Base-by-base conservation (phyloP, 768 basidiomycete genomes). In the Pisolithus sp. region DNA sequence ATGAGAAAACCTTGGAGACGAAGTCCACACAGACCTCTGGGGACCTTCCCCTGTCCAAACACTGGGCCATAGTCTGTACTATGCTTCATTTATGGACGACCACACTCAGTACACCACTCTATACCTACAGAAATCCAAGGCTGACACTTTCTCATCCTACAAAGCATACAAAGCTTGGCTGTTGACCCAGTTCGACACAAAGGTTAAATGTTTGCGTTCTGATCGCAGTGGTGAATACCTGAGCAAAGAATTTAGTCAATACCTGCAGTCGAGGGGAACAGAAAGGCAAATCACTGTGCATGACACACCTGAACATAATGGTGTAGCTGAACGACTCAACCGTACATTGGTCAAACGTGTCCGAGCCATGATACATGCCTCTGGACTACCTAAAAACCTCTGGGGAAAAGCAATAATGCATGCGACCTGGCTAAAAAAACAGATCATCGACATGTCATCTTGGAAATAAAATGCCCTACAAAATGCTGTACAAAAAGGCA, bases 281-380 rank as follows among this genome's bases (percentile, higher is more conserved):
- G 41, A 66, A 0, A 63, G 66, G 7, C 68, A 71, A 46, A 57
- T 70, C 1, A 77, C 73, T 2, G 60, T 70, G 0, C 72, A 73
- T 17, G 64, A 79, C 51, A 73, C 71, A 0, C 76, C 71, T 0
- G 59, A 72, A 47, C 66, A 77, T 37, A 78, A 78, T 50, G 74
- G 78, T 0, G 56, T 77, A 10, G 68, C 75, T 8, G 21, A 42
- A 21, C 17, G 9, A 21, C 21, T 42, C 10, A 42, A 42, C 20
- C 41, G 10, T 4, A 42, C 20, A 18, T 12, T 42, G 4, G 41
- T 42, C 20, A 20, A 42, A 12, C 9, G 12, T 6, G 18, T 42
- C 6, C 7, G 9, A 8, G 28, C 28, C 6, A 30, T 30, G 28
- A 30, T 30, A 8, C 28, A 30, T 30, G 28, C 28, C 28, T 8